Conservation (phyloP, 2,329 filamentous ascomycete species). For the Aureobasidium melanogenum region DNA sequence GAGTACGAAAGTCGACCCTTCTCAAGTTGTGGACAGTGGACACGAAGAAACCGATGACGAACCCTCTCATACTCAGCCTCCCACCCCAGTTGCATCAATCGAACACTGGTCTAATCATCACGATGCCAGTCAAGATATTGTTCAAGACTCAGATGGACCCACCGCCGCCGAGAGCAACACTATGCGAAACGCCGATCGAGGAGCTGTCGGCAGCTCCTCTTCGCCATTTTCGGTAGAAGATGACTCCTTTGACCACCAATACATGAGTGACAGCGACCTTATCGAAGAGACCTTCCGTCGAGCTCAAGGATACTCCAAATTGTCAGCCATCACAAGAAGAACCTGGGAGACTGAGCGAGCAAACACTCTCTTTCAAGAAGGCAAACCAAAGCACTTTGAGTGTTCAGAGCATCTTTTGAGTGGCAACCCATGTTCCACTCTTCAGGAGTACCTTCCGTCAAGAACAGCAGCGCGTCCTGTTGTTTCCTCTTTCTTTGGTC, state of each 20-base stretch:
- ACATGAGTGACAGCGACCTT: not conserved
- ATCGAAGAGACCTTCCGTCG: not conserved
- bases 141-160: no score
- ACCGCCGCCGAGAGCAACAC: not conserved
- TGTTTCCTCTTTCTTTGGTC: slow-evolving; percentile 3
- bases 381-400: not conserved
- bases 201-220: not conserved
- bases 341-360: not conserved
- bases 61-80: not conserved
- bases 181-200: not conserved
- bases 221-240: not conserved
- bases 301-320: not conserved
- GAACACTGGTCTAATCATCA: no score
- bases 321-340: not conserved
- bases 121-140: no score
- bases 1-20: not conserved
- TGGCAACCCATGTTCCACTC: not conserved
- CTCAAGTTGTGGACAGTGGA: not conserved
- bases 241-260: not conserved
- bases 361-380: not conserved
- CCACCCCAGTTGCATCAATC: not conserved
- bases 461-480: not conserved
- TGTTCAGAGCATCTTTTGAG: not conserved
- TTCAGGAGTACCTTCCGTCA: not conserved
- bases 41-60: not conserved